Percentiles rank a stretch among this genome's conserved stretches.
These are phyloP conservation scores for Gossypium longicalyx DNA, from an alignment of 345 rosid genomes.

Conservation along the genomic window DNA sequence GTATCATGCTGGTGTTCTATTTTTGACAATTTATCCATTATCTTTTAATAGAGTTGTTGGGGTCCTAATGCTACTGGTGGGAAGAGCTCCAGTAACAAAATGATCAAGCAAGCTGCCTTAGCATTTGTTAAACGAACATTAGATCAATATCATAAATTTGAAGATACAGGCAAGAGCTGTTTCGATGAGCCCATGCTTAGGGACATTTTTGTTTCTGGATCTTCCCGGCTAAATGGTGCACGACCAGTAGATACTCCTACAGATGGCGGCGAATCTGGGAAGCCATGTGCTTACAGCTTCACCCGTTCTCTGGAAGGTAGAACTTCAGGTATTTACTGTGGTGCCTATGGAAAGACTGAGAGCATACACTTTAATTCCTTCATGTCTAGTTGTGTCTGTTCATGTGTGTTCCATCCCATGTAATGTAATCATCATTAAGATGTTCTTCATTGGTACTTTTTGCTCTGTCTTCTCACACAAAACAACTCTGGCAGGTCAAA, in stretches of 20 bases:
- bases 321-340: constrained; percentile 35
- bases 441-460: constrained; percentile 1
- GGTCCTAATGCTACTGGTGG: constrained; percentile 59
- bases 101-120: constrained; percentile 81
- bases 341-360: constrained; percentile 6
- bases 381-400: neutral
- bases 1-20: neutral
- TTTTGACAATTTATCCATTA: constrained; percentile 17
- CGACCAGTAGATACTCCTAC: constrained; percentile 33
- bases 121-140: constrained; percentile 75
- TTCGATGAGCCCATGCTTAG: constrained; percentile 69
- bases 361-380: neutral
- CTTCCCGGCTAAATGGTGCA: constrained; percentile 36
- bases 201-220: constrained; percentile 51
- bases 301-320: constrained; percentile 30
- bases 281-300: constrained; percentile 22
- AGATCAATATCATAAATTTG: constrained; percentile 61
- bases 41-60: constrained; percentile 51
- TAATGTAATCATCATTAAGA: neutral
- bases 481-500: constrained; percentile 47
- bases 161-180: constrained; percentile 80
- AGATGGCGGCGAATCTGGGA: constrained; percentile 55
- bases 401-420: neutral
- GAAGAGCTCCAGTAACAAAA: constrained; percentile 72
- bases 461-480: constrained; percentile 31